Base-by-base conservation (phyloP, 2,329 filamentous ascomycete species). In the Botryosphaeria dothidea region DNA sequence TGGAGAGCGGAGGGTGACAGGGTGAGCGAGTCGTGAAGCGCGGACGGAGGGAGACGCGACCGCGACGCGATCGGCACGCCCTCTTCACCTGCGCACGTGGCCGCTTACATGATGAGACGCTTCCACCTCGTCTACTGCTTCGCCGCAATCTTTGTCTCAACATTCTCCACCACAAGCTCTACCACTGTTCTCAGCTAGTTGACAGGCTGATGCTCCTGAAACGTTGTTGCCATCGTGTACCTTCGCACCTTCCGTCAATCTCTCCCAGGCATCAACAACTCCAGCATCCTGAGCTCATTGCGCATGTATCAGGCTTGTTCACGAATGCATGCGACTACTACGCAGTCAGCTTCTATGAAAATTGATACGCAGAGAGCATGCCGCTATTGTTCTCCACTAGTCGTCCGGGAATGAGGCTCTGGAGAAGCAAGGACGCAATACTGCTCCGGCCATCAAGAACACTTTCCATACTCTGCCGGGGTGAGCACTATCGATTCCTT, bases 71-170 rank as follows among this genome's bases (percentile, higher is more conserved):
- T 23, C 34, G 38, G 36, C 36, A 29, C 54, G 36, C 21, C 15
- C 36, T 23, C 38, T 25, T 58, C 54, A 58, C 54, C 54, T 43
- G 36, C 19, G 43, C 54, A 58, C 54, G 54, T 58, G 54, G 31
- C 31, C n/a, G n/a, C n/a, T n/a, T n/a, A n/a, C n/a, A n/a, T n/a
- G n/a, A n/a, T n/a, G n/a, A n/a, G n/a, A n/a, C n/a, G n/a, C n/a
- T n/a, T n/a, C n/a, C n/a, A n/a, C n/a, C n/a, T n/a, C n/a, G n/a
- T n/a, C n/a, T n/a, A n/a, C n/a, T n/a, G n/a, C n/a, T n/a, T n/a
- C n/a, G n/a, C n/a, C n/a, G n/a, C n/a, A n/a, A n/a, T n/a, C n/a
- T n/a, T n/a, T n/a, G n/a, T n/a, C n/a, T n/a, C n/a, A n/a, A n/a
- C n/a, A n/a, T n/a, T n/a, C n/a, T n/a, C n/a, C n/a, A n/a, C n/a